Conservation (phyloP, 805 yeast genomes). For the Starmerella floricola region DNA sequence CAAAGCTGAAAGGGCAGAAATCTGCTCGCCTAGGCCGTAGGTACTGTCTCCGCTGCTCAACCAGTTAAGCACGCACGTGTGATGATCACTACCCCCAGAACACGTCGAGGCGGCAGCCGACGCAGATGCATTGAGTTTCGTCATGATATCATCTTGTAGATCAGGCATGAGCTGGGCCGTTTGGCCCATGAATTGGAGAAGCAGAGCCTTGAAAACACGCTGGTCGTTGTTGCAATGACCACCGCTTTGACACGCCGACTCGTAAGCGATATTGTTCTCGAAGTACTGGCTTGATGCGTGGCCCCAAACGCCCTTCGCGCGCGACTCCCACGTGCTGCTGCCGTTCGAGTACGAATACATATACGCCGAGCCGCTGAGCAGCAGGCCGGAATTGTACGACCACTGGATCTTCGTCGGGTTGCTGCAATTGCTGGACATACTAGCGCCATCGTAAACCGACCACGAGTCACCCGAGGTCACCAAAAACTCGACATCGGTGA, state of each 20-base stretch:
- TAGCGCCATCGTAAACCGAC: slow-evolving; percentile 63
- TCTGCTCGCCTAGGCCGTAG: slow-evolving; percentile 78
- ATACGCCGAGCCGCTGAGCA: slow-evolving; percentile 58
- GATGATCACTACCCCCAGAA: slow-evolving; percentile 67
- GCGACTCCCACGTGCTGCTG: slow-evolving; percentile 42
- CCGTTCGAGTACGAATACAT: slow-evolving; percentile 52
- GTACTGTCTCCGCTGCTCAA: slow-evolving; percentile 42
- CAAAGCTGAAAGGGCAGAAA: slow-evolving; percentile 59
- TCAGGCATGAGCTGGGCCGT: slow-evolving; percentile 51
- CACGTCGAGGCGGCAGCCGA: slow-evolving; percentile 67
- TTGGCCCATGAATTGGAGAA: slow-evolving; percentile 51
- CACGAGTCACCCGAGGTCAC: slow-evolving; percentile 22
- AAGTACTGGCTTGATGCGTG: slow-evolving; percentile 36
- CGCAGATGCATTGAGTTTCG: slow-evolving; percentile 42
- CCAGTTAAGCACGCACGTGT: slow-evolving; percentile 78
- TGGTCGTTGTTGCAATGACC: slow-evolving; percentile 57
- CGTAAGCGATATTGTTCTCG: slow-evolving; percentile 49
- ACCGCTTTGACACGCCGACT: slow-evolving; percentile 54
- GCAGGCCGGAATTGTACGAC: slow-evolving; percentile 64
- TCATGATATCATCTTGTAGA: slow-evolving; percentile 37
- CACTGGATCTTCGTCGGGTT: slow-evolving; percentile 45
- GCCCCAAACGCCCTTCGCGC: slow-evolving; percentile 39
- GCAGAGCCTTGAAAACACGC: slow-evolving; percentile 60
- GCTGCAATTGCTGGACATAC: slow-evolving; percentile 38
- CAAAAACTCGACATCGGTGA: slow-evolving; percentile 38